Percentiles rank a stretch among this genome's conserved stretches.
Conservation (phyloP, 2,329 filamentous ascomycete genomes). For the Phialocephala subalpina region DNA sequence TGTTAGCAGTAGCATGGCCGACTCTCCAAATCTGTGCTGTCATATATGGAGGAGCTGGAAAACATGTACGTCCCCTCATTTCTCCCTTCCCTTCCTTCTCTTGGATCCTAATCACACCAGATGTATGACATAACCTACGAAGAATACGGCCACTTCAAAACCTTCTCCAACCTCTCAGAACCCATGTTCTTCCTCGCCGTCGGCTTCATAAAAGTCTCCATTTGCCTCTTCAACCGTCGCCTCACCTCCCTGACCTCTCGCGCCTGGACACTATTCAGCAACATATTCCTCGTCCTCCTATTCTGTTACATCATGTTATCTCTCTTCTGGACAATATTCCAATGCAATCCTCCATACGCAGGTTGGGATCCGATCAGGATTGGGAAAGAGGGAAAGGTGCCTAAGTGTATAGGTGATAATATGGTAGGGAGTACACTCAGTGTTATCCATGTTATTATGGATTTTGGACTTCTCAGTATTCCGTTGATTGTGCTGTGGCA, state of each 20-base stretch:
- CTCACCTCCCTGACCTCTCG: conserved; percentile 43
- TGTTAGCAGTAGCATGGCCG: conserved; percentile 41
- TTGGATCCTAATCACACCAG: too few species aligned
- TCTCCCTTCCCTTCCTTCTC: too few species aligned
- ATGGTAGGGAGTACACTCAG: conserved; percentile 39
- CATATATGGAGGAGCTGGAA: conserved; percentile 38
- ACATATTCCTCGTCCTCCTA: conserved; percentile 44
- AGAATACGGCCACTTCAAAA: conserved; percentile 55
- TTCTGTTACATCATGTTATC: conserved; percentile 42
- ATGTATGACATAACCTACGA: conserved; percentile 46
- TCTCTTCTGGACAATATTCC: conserved; percentile 44
- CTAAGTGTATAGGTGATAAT: conserved; percentile 35
- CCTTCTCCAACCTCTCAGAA: conserved; percentile 92
- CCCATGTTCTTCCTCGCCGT: conserved; percentile 94
- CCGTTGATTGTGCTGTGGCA: conserved; percentile 48
- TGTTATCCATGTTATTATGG: conserved; percentile 46
- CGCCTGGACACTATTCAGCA: conserved; percentile 43
- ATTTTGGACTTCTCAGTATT: conserved; percentile 44
- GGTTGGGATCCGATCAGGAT: conserved; percentile 41
- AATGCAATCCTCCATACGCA: conserved; percentile 39
- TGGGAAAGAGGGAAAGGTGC: conserved; percentile 33
- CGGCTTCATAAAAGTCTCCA: conserved; percentile 48
- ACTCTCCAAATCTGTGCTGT: conserved; percentile 40
- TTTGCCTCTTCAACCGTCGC: conserved; percentile 48
- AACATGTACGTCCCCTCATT: conserved; percentile 31